phyloP scores from a whole-genome alignment of 2,329 filamentous ascomycete species.

The Myriosclerotinia duriaeana region DNA sequence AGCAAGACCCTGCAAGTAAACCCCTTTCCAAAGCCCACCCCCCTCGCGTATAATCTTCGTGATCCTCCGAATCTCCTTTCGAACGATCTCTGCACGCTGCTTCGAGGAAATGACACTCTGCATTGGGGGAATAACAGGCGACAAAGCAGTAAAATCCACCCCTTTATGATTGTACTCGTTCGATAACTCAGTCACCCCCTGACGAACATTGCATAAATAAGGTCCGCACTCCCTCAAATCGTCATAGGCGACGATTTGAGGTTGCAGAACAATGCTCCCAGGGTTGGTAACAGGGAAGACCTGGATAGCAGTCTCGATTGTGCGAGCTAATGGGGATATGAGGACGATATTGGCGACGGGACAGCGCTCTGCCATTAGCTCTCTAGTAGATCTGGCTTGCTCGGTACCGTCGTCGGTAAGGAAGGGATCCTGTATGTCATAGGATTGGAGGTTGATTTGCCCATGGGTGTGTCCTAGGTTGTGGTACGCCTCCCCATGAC shows the following conservation, averaged over 20 bases:
- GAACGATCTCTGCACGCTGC: neutral
- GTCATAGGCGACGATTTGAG: slow-evolving; percentile 18
- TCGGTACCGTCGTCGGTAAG: neutral
- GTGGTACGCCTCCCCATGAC: slow-evolving; percentile 18
- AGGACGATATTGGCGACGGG: neutral
- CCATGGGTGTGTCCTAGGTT: neutral
- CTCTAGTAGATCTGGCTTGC: neutral
- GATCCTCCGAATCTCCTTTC: neutral
- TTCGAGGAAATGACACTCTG: neutral
- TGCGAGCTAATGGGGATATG: slow-evolving; percentile 3
- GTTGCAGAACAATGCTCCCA: neutral
- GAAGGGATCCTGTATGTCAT: neutral
- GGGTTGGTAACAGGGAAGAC: neutral
- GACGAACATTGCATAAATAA: slow-evolving; percentile 2
- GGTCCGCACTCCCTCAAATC: slow-evolving; percentile 10
- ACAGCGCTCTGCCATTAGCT: neutral
- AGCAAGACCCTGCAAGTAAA: neutral
- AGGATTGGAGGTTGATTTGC: slow-evolving; percentile 4
- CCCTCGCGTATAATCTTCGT: neutral
- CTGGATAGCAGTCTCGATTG: slow-evolving; percentile 2
- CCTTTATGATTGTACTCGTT: neutral
- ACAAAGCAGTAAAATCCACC: neutral
- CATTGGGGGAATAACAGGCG: neutral
- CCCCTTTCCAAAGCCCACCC: slow-evolving; percentile 13
- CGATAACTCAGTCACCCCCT: neutral